Evolutionary conservation across 139 green algal species (phyloP), one percentile per base, ranked within the genome.

Genomic region (Pycnococcus provasolii): DNA sequence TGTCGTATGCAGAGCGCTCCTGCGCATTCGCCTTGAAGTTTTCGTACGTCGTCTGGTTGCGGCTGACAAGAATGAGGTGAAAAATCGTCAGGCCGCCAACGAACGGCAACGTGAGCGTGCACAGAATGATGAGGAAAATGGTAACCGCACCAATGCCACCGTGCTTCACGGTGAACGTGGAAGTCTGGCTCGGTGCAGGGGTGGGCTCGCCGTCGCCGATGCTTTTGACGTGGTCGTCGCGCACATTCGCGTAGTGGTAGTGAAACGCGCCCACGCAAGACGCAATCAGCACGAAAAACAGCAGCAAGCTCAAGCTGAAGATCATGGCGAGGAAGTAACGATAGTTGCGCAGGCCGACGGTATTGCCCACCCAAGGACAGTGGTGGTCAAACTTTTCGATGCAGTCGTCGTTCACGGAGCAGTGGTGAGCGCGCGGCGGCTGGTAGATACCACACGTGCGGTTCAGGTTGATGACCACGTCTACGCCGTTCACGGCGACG

Each of bases 11-110:
- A 26, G 26, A 26, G 26, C 26, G 26, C 26, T 26, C 26, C 26
- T 26, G 26, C 0, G 85, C 84, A 63, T 91, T 91, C n/a, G 71
- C 60, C 41, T 77, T 67, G 72, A 97, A 96, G 74, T 96, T 96
- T 77, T 99, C 91, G 62, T 98, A 99, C 0, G 92, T 99, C 0
- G 92, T 98, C 80, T 91, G 86, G 74, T 95, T 95, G n/a, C 66
- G 87, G 41, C 61, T 77, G 40, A 91, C 81, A 41, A 98, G 85
- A 78, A 89, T 96, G 58, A 70, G 80, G 77, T 98, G 92, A 62
- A 98, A 94, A 54, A 76, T 79, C 40, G 79, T 84, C 7, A 98
- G 80, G 1, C 91, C 92, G 40, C 91, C 89, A 47, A 97, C 89
- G 79, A 98, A 96, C 80, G 75, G 87, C 62, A 94, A 83, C 65